A percentile compares a stretch with the other conserved stretches of the same genome.
Evolutionary conservation across 164 flowering plant species (phyloP).

Genomic region (Berberis vulgaris): DNA sequence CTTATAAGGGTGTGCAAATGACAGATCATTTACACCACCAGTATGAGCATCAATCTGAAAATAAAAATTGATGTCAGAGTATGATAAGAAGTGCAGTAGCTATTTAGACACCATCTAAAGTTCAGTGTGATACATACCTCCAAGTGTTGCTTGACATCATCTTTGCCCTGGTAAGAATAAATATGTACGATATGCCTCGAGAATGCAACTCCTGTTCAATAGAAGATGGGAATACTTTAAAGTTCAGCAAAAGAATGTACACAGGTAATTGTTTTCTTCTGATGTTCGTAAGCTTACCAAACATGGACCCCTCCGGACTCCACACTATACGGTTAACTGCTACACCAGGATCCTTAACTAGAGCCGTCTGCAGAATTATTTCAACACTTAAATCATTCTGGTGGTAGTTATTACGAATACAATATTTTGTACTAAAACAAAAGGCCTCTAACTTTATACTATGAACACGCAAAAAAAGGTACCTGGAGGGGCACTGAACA

Average conservation of each 20-base stretch:
- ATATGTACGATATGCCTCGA: slow-evolving; percentile 65
- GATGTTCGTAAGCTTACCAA: slow-evolving; percentile 32
- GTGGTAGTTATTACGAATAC: not conserved
- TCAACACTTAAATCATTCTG: not conserved
- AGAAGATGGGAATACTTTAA: not conserved
- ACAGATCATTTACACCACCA: slow-evolving; percentile 68
- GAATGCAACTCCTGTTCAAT: slow-evolving; percentile 58
- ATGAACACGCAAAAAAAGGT: not conserved
- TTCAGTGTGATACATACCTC: slow-evolving; percentile 32
- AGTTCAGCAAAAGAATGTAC: not conserved
- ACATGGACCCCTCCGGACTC: slow-evolving; percentile 64
- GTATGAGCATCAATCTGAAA: slow-evolving; percentile 65
- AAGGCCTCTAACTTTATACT: too few relatives aligned
- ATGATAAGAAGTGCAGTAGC: not conserved
- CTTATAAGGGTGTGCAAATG: slow-evolving; percentile 42
- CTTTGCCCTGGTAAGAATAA: slow-evolving; percentile 46
- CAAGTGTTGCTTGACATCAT: slow-evolving; percentile 38
- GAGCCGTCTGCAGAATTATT: slow-evolving; percentile 32
- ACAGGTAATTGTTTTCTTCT: not conserved
- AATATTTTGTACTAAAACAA: too few relatives aligned
- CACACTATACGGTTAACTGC: slow-evolving; percentile 54
- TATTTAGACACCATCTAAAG: not conserved
- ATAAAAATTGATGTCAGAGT: slow-evolving; percentile 5
- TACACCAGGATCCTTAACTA: slow-evolving; percentile 38
- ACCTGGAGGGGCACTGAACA: slow-evolving; percentile 54